Evolutionary conservation across 495 filamentous ascomycete species (phyloP).

Genomic region (Aspergillus affinis): DNA sequence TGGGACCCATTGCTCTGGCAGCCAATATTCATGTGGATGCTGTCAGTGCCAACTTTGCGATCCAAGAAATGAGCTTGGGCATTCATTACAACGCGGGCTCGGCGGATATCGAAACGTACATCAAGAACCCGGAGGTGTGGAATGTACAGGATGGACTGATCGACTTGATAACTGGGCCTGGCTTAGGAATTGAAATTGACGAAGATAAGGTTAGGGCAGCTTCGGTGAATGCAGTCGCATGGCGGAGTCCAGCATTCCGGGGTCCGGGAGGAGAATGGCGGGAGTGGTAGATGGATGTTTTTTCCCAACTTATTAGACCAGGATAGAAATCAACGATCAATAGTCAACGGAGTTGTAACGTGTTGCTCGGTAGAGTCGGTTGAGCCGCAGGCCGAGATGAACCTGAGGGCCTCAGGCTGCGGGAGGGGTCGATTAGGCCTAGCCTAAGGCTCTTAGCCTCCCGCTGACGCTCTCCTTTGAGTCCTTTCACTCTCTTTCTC

Average conservation of each 20-base stretch:
- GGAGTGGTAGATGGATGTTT: too few species aligned
- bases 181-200: slow-evolving; percentile 74
- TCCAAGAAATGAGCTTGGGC: slow-evolving; percentile 79
- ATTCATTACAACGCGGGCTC: slow-evolving; percentile 75
- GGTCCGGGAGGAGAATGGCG: too few species aligned
- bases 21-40: slow-evolving; percentile 70
- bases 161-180: slow-evolving; percentile 57
- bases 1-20: slow-evolving; percentile 74
- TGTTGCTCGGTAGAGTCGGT: too few species aligned
- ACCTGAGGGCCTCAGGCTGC: too few species aligned
- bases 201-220: slow-evolving; percentile 62
- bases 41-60: slow-evolving; percentile 66
- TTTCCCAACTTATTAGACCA: too few species aligned
- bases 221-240: slow-evolving; percentile 50
- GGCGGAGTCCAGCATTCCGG: slow-evolving; percentile 27
- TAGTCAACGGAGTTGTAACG: too few species aligned
- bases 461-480: too few species aligned
- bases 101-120: slow-evolving; percentile 70
- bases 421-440: too few species aligned
- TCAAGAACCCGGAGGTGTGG: slow-evolving; percentile 62
- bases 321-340: too few species aligned
- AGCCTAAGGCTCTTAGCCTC: too few species aligned
- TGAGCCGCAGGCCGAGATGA: too few species aligned
- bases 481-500: too few species aligned
- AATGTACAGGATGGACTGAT: slow-evolving; percentile 67